Conservation (phyloP, 2,329 filamentous ascomycete species). For the Monosporascus sp. region DNA sequence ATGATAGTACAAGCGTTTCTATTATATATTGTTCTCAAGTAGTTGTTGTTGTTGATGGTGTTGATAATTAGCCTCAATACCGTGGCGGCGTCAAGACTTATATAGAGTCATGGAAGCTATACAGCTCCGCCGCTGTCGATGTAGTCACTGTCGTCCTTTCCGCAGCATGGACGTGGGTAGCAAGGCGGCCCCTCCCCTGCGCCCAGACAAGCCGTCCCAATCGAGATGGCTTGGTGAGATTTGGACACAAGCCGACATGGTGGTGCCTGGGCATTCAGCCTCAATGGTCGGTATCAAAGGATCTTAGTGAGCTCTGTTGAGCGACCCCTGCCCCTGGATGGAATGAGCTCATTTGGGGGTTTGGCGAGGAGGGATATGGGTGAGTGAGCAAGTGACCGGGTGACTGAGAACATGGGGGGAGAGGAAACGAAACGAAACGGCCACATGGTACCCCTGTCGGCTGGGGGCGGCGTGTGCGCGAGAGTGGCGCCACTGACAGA, state of each 20-base stretch:
- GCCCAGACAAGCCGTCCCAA: no score
- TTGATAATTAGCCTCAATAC: slow-evolving; percentile 13
- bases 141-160: no score
- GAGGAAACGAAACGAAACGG: background rate
- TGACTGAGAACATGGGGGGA: background rate
- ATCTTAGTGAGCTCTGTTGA: background rate
- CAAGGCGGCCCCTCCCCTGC: no score
- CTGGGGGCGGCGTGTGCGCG: no score
- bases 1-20: slow-evolving; percentile 4
- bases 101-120: slow-evolving; percentile 13
- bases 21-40: slow-evolving; percentile 7
- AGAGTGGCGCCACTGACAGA: no score
- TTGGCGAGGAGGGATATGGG: no score
- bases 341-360: no score
- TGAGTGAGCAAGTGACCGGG: no score
- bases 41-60: slow-evolving; percentile 18
- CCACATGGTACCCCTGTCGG: background rate
- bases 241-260: background rate
- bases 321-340: background rate
- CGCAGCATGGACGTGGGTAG: background rate
- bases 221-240: background rate
- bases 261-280: background rate
- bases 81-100: slow-evolving; percentile 15
- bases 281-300: background rate
- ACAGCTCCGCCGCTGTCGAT: background rate